Evolutionary conservation across 2,329 filamentous ascomycete species (phyloP).

Genomic region (Aspergillus hiratsukae): DNA sequence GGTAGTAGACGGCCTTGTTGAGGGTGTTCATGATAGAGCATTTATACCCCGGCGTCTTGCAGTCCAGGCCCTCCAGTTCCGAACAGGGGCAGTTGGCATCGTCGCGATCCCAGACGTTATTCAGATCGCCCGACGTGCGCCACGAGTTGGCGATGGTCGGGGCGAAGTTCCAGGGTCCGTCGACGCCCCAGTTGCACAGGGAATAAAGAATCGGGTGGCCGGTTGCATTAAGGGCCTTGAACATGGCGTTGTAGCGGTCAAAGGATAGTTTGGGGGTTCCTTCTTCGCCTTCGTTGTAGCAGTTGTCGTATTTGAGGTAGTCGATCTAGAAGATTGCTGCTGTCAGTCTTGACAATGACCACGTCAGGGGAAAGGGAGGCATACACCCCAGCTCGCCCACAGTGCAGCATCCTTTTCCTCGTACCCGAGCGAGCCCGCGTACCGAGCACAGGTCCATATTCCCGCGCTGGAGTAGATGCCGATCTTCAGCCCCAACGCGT

Average conservation of each 20-base stretch:
- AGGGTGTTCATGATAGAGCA: constrained; percentile 49
- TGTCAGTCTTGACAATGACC: constrained; percentile 1
- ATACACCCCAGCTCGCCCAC: constrained; percentile 50
- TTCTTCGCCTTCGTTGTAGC: constrained; percentile 51
- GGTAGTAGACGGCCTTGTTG: constrained; percentile 44
- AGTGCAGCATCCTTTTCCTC: constrained; percentile 51
- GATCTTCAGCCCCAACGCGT: constrained; percentile 47
- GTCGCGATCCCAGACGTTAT: constrained; percentile 43
- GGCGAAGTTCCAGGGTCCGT: constrained; percentile 46
- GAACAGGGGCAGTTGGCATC: constrained; percentile 41
- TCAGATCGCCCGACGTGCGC: constrained; percentile 46
- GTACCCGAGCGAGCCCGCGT: constrained; percentile 46
- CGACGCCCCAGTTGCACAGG: constrained; percentile 51
- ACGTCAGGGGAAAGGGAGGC: background rate
- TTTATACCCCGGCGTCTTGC: constrained; percentile 43
- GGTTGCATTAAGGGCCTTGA: constrained; percentile 45
- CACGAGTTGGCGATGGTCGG: constrained; percentile 46
- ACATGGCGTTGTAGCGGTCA: constrained; percentile 47
- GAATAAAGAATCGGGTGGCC: constrained; percentile 45
- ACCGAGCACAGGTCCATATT: constrained; percentile 27
- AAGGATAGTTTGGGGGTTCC: constrained; percentile 45
- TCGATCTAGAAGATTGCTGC: constrained; percentile 20
- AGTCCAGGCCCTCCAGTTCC: constrained; percentile 37
- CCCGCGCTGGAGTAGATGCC: constrained; percentile 49
- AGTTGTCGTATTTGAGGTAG: constrained; percentile 56